phyloP scores from a whole-genome alignment of 2,329 filamentous ascomycete species.

The Cladosporium sp. region DNA sequence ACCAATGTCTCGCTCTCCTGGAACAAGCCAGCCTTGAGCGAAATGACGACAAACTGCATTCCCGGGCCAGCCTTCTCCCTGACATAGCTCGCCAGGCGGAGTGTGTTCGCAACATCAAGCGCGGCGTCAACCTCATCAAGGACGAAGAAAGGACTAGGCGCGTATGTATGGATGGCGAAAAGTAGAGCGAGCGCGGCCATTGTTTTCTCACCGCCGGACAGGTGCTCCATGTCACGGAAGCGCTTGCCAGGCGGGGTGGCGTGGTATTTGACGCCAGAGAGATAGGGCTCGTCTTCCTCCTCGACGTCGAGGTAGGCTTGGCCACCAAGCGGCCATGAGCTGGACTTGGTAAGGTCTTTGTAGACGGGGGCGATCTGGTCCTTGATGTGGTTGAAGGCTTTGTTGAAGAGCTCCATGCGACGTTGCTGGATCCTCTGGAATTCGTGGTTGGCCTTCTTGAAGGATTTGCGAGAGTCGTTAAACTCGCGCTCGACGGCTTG shows the following conservation, averaged over 20 bases:
- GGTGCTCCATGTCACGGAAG: slow-evolving; percentile 97
- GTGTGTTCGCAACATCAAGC: slow-evolving; percentile 95
- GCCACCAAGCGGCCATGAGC: slow-evolving; percentile 89
- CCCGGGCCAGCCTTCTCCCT: slow-evolving; percentile 88
- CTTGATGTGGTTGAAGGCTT: slow-evolving; percentile 88
- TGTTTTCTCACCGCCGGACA: slow-evolving; percentile 96
- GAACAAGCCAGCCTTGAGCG: slow-evolving; percentile 89
- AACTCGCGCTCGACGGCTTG: slow-evolving; percentile 83
- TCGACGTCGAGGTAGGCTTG: slow-evolving; percentile 85
- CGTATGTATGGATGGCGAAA: slow-evolving; percentile 94
- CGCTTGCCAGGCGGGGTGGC: slow-evolving; percentile 98
- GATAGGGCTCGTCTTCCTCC: slow-evolving; percentile 92
- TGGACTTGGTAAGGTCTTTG: slow-evolving; percentile 84
- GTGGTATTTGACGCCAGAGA: slow-evolving; percentile 95
- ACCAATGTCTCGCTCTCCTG: slow-evolving; percentile 94
- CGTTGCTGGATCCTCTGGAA: slow-evolving; percentile 77
- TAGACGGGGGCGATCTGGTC: slow-evolving; percentile 93
- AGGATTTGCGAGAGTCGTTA: slow-evolving; percentile 70
- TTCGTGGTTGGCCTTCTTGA: slow-evolving; percentile 69
- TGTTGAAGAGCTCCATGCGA: slow-evolving; percentile 87
- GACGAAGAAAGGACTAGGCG: slow-evolving; percentile 94
- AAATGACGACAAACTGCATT: slow-evolving; percentile 99
- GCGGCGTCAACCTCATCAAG: slow-evolving; percentile 97
- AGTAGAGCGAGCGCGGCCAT: slow-evolving; percentile 95
- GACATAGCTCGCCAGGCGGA: slow-evolving; percentile 94